Evolutionary conservation across 768 basidiomycete species (phyloP).

Genomic region (Auricularia heimuer): DNA sequence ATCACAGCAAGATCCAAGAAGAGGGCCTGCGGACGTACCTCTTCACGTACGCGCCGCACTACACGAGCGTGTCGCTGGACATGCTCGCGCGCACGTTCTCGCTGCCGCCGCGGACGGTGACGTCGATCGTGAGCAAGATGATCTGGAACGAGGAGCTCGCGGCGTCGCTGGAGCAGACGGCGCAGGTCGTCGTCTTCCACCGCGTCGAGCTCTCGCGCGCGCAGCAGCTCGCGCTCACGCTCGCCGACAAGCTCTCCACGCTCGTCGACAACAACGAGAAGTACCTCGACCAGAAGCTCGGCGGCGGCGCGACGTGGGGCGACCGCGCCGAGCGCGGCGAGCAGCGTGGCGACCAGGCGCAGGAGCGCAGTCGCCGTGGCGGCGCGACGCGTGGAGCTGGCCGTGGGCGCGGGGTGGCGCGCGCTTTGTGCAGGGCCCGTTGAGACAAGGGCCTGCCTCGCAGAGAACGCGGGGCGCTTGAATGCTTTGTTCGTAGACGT

Average conservation of each 20-base stretch:
- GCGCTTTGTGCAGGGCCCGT: neutral
- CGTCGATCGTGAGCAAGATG: constrained; percentile 93
- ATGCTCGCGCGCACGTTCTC: constrained; percentile 84
- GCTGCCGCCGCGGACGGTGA: constrained; percentile 69
- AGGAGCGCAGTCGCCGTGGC: constrained; percentile 2
- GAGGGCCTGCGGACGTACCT: constrained; percentile 94
- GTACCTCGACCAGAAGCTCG: constrained; percentile 73
- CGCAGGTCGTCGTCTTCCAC: constrained; percentile 87
- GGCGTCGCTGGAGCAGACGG: constrained; percentile 87
- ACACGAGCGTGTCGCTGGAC: constrained; percentile 80
- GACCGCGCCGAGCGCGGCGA: constrained; percentile 35
- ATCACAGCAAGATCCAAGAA: constrained; percentile 88
- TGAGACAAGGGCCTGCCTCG: neutral
- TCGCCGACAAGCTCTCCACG: constrained; percentile 78
- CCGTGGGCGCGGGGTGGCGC: neutral
- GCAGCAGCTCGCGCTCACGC: constrained; percentile 80
- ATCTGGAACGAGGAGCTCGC: constrained; percentile 95
- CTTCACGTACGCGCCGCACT: constrained; percentile 94
- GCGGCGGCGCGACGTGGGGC: constrained; percentile 42
- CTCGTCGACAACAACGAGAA: constrained; percentile 94
- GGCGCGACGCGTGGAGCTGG: constrained; percentile 5
- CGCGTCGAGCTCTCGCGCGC: constrained; percentile 78
- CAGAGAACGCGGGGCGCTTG: no score
- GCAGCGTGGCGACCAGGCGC: constrained; percentile 5
- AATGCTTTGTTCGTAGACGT: no score